Conservation (phyloP, 192 early-diverging fungal genomes). For the Coemansia sp. region DNA sequence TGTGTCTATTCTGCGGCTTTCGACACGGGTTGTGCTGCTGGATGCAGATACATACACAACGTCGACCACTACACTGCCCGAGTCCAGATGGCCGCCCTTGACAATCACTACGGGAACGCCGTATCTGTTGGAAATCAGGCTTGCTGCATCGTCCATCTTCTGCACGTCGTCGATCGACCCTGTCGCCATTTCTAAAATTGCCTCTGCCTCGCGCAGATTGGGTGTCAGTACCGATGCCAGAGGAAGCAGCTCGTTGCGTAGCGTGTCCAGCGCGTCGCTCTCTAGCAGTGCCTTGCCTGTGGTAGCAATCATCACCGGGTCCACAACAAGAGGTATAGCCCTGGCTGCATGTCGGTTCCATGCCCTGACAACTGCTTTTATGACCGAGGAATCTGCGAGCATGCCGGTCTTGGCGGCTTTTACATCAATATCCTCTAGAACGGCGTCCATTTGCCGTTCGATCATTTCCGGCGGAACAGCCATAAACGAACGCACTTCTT, state of each 20-base stretch:
- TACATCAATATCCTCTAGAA: conserved; percentile 75
- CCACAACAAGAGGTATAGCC: conserved; percentile 61
- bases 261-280: conserved; percentile 59
- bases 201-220: conserved; percentile 81
- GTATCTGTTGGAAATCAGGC: conserved; percentile 49
- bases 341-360: conserved; percentile 42
- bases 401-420: conserved; percentile 81
- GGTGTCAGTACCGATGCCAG: conserved; percentile 75
- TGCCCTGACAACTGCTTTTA: conserved; percentile 57
- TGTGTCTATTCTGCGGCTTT: conserved; percentile 62
- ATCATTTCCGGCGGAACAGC: conserved; percentile 65
- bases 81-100: conserved; percentile 82
- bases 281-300: conserved; percentile 65
- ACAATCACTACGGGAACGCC: conserved; percentile 65
- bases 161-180: conserved; percentile 56
- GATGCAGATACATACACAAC: conserved; percentile 59
- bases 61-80: conserved; percentile 56
- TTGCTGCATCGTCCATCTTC: conserved; percentile 64
- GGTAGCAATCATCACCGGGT: conserved; percentile 88
- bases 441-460: conserved; percentile 64
- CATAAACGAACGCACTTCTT: conserved; percentile 71
- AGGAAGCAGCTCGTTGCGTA: conserved; percentile 64
- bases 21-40: conserved; percentile 47
- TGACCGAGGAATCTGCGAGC: conserved; percentile 66
- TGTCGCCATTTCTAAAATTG: conserved; percentile 48